Conservation (phyloP, 2,329 filamentous ascomycete species). For the Aspergillus ustus region DNA sequence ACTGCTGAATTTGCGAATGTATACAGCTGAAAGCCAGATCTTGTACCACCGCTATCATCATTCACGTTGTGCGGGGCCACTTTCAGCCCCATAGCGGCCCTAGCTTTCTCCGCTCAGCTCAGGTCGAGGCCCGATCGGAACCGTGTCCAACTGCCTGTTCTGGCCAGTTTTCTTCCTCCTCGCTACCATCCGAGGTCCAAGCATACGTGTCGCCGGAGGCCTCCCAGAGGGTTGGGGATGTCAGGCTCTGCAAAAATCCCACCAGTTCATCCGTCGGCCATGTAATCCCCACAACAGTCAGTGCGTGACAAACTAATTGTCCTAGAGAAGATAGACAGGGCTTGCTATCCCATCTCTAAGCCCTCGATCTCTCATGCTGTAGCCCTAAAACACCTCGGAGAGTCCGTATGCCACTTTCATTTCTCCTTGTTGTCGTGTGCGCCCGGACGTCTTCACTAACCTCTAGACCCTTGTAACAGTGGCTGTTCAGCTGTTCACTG, state of each 20-base stretch:
- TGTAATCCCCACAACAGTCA: background rate
- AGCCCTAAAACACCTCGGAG: background rate
- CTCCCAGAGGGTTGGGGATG: background rate
- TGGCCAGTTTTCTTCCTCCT: too few relatives aligned
- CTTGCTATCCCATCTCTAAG: background rate
- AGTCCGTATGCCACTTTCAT: background rate
- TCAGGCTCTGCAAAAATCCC: too few relatives aligned
- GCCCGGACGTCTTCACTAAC: background rate
- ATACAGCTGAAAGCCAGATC: background rate
- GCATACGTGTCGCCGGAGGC: background rate
- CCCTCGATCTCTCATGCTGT: background rate
- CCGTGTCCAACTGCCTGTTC: too few relatives aligned
- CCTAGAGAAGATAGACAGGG: background rate
- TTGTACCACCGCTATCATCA: background rate
- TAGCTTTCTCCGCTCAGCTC: background rate
- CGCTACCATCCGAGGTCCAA: too few relatives aligned
- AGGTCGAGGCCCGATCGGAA: background rate
- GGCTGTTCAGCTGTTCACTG: background rate
- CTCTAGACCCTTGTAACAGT: background rate
- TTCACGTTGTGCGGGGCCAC: background rate
- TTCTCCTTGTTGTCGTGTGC: background rate
- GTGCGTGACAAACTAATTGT: background rate
- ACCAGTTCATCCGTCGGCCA: too few relatives aligned
- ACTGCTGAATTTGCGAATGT: background rate
- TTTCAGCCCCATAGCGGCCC: background rate